Evolutionary conservation across 192 early-diverging fungal genomes (phyloP), one percentile per base, ranked within the genome.

Genomic region (Mortierella alpina): DNA sequence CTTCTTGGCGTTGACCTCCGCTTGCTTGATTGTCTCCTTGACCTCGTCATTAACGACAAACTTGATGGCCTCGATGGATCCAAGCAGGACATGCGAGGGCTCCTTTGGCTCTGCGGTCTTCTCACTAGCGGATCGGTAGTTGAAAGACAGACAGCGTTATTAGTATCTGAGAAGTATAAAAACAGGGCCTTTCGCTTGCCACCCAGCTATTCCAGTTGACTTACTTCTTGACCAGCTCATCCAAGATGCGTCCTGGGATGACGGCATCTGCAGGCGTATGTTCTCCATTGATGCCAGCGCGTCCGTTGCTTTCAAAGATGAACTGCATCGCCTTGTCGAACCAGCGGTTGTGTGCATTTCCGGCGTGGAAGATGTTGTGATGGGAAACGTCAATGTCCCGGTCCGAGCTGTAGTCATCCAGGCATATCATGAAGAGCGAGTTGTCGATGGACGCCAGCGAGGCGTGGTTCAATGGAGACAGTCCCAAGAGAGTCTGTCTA

Each of bases 241-340:
- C 87, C 68, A 95, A 86, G 40, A 96, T 85, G n/a, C 89, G 88
- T 41, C 92, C 94, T 23, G 96, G 94, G 50, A 95, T 92, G 50
- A 96, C 91, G 5, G 96, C 97, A 78, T 98, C 97, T 7, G 92
- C 90, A 41, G 96, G 95, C n/a, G 96, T 88, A 84, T 98, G 97
- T 88, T 99, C 96, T 48, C 96, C 96, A 82, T 97, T 99, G 60
- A 96, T 88, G 74, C 97, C 97, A 47, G 93, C 88, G 42, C 93
- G 90, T 20, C 95, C 97, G 70, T 90, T 95, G 76, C 77, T 90
- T 60, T 94, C 82, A 45, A 99, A 90, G 51, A 98, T 90, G 45
- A 98, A 76, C 83, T 96, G 94, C 54, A 99, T 86, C 20, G 95
- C 84, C 88, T 99, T 99, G 86, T 99, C 97, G 86, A 96, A 98